Evolutionary conservation across 805 yeast genomes (phyloP).

Genomic region (Metahyphopichia silvanorum): DNA sequence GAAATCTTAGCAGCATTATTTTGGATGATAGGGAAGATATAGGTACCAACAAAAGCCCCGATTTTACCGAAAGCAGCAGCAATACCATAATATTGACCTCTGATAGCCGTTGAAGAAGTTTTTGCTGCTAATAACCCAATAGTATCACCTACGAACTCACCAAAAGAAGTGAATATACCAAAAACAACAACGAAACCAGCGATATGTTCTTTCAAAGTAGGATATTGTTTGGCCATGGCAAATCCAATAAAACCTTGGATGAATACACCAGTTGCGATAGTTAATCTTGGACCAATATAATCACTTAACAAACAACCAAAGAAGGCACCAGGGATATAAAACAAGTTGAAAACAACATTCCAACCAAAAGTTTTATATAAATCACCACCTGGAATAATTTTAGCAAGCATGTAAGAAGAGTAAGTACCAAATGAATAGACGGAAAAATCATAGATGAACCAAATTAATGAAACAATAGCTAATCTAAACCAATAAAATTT

Average conservation of each 20-base stretch:
- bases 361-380: conserved; percentile 82
- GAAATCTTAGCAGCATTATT: conserved; percentile 53
- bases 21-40: conserved; percentile 80
- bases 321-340: conserved; percentile 88
- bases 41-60: conserved; percentile 87
- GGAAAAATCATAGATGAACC: conserved; percentile 92
- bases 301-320: conserved; percentile 86
- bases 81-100: conserved; percentile 83
- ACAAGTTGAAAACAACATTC: conserved; percentile 84
- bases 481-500: conserved; percentile 86
- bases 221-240: conserved; percentile 74
- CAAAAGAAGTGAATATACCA: conserved; percentile 83
- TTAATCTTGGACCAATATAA: conserved; percentile 85
- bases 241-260: conserved; percentile 78
- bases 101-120: conserved; percentile 77
- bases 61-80: conserved; percentile 86
- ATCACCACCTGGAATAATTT: conserved; percentile 56
- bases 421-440: conserved; percentile 85
- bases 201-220: conserved; percentile 52
- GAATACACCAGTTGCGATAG: conserved; percentile 65
- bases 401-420: conserved; percentile 65
- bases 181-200: conserved; percentile 82
- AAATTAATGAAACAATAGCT: conserved; percentile 64
- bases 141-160: conserved; percentile 94
- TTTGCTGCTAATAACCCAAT: conserved; percentile 86